Evolutionary conservation across 768 basidiomycete species (phyloP).

Genomic region (Inosperma sp.): DNA sequence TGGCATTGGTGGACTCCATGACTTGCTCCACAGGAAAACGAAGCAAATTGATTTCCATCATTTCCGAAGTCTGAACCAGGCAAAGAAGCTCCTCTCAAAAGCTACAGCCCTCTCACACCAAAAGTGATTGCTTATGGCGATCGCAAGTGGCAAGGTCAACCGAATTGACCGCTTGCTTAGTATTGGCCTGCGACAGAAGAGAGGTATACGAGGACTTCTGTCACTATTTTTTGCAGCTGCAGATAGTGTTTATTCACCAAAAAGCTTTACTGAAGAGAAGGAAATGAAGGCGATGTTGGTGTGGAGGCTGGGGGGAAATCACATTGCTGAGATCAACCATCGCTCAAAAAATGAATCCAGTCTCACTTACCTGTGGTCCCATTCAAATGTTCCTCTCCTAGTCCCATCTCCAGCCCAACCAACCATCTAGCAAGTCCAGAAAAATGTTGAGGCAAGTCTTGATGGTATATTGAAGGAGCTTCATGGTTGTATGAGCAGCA

Average conservation of each 20-base stretch:
- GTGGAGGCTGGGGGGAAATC: conserved; percentile 18
- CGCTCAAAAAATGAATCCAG: conserved; percentile 8
- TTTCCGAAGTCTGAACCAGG: conserved; percentile 17
- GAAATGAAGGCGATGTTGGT: conserved; percentile 16
- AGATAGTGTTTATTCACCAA: conserved; percentile 16
- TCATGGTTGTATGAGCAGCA: neutral
- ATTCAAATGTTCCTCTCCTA: conserved; percentile 4
- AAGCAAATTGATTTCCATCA: conserved; percentile 9
- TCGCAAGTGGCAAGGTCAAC: conserved; percentile 20
- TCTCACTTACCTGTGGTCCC: conserved; percentile 6
- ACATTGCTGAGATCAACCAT: conserved; percentile 21
- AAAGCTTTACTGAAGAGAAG: conserved; percentile 20
- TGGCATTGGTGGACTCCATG: conserved; percentile 12
- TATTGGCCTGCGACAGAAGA: conserved; percentile 13
- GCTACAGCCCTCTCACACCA: conserved; percentile 2
- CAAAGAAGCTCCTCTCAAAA: conserved; percentile 14
- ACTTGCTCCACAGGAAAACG: conserved; percentile 10
- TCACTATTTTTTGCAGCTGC: conserved; percentile 5
- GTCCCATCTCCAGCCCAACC: conserved; percentile 4
- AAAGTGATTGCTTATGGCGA: conserved; percentile 10
- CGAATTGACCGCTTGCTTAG: conserved; percentile 17
- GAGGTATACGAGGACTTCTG: conserved; percentile 11
- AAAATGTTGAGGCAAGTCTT: conserved; percentile 7
- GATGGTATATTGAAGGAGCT: conserved; percentile 1
- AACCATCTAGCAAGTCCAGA: neutral